Base-by-base conservation (phyloP, 257 asterid species). In the Solanum boliviense region DNA sequence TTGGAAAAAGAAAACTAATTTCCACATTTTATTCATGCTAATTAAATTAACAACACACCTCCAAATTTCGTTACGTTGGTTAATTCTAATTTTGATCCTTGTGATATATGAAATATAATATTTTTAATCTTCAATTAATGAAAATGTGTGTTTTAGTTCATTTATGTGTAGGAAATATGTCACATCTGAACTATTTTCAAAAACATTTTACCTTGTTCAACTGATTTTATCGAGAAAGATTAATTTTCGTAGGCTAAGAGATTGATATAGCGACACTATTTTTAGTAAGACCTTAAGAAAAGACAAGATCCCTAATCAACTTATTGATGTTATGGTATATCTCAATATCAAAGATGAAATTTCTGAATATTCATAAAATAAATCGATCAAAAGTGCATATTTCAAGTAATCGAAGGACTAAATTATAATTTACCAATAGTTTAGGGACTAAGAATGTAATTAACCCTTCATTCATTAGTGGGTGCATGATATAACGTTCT, bases 401-500 rank as follows among this genome's bases (percentile, higher is more conserved):
- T 16, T 52, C 9, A 16, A 0, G 9, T 5, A 52, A 52, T 52
- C 16, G 4, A 52, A 52, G 23, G 23, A 1, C 9, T 52, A 52
- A 52, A 52, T 52, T 52, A 0, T 52, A 16, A 16, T 65, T 65
- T 11, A n/a, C 3, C 72, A 65, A n/a, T n/a, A n/a, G 0, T 5
- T 11, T 7, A 65, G 8, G 4, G 1, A 11, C 34, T 25, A 25
- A 25, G 7, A 67, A 1, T 70, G 23, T 70, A 10, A 67, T 0
- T 5, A 25, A 27, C 35, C 35, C 34, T 67, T 11, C 4, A 7
- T 0, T 31, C 1, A 27, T 5, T 16, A 34, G 2, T 1, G 0
- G 0, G 13, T 0, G 1, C 44, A 7, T 52, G 1, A 52, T 0
- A 72, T 18, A 9, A 4, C 25, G 0, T 20, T 72, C 0, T 72